Evolutionary conservation across 306 rosid species (phyloP).

Genomic region (Macrotyloma uniflorum): DNA sequence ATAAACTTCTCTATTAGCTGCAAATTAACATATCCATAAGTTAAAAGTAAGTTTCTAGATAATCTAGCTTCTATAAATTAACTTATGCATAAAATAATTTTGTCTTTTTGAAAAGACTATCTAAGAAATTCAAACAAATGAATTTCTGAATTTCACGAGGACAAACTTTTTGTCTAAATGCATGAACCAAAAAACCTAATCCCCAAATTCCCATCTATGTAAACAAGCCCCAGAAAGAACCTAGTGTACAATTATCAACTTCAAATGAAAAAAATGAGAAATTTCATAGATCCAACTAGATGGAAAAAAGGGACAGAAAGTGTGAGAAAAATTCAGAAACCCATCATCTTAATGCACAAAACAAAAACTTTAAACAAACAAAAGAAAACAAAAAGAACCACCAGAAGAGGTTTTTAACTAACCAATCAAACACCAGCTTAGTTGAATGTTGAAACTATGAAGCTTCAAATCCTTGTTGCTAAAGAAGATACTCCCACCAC

Average conservation of each 20-base stretch:
- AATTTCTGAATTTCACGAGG: constrained; percentile 14
- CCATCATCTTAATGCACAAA: neutral
- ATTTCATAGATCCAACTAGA: neutral
- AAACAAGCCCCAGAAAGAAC: neutral
- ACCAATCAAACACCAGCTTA: constrained; percentile 18
- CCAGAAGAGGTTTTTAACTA: constrained; percentile 20
- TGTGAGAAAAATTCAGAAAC: constrained; percentile 19
- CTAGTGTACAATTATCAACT: neutral
- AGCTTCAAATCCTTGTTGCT: constrained; percentile 12
- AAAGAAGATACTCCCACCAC: neutral
- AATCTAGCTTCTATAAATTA: too few relatives aligned
- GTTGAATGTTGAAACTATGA: constrained; percentile 26
- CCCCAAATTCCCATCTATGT: neutral
- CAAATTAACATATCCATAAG: too few relatives aligned
- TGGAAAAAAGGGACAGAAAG: neutral
- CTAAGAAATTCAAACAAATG: constrained; percentile 26
- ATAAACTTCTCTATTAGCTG: too few relatives aligned
- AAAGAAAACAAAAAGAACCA: neutral
- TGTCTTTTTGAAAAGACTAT: too few relatives aligned
- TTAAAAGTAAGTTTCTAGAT: too few relatives aligned
- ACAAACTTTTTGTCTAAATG: neutral
- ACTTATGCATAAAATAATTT: too few relatives aligned
- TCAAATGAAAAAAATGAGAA: neutral
- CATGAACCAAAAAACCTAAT: neutral
- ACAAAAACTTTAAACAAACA: neutral